These are phyloP conservation scores for Thielaviopsis musarum DNA, from an alignment of 2,329 filamentous ascomycete species.

Conservation along the genomic window DNA sequence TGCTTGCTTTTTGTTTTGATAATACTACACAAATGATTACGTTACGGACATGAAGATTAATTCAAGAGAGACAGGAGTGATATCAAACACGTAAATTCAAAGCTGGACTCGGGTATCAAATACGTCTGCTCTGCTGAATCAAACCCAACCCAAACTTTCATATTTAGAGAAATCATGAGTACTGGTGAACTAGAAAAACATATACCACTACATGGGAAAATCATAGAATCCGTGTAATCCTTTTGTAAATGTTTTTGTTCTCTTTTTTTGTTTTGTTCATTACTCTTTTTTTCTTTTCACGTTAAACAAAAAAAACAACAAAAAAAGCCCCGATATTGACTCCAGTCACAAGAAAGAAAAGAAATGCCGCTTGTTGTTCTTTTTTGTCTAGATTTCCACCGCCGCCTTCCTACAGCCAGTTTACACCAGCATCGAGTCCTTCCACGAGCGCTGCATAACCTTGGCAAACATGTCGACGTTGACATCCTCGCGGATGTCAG, in stretches of 20 bases:
- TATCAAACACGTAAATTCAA: not conserved
- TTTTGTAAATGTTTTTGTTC: conserved; percentile 6
- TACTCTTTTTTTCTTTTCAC: conserved; percentile 5
- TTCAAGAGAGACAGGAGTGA: not conserved
- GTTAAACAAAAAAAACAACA: conserved; percentile 1
- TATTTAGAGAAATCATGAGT: not conserved
- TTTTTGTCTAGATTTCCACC: not conserved
- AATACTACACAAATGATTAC: too few relatives aligned
- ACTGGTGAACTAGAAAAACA: not conserved
- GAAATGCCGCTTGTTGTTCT: not conserved
- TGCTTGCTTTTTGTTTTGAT: conserved; percentile 1
- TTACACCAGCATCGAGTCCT: conserved; percentile 32
- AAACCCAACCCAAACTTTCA: not conserved
- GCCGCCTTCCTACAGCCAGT: not conserved
- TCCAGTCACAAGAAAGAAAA: conserved; percentile 5
- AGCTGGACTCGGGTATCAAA: not conserved
- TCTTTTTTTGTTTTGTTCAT: conserved; percentile 12
- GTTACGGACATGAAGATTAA: not conserved
- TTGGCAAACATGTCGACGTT: conserved; percentile 73
- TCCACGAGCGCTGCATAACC: conserved; percentile 70
- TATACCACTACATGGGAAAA: not conserved
- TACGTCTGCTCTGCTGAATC: too few relatives aligned
- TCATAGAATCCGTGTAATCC: too few relatives aligned
- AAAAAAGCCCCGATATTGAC: not conserved
- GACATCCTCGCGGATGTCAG: conserved; percentile 89